Base-by-base conservation (phyloP, 2,329 filamentous ascomycete species). In the Aspergillus pseudoglaucus region DNA sequence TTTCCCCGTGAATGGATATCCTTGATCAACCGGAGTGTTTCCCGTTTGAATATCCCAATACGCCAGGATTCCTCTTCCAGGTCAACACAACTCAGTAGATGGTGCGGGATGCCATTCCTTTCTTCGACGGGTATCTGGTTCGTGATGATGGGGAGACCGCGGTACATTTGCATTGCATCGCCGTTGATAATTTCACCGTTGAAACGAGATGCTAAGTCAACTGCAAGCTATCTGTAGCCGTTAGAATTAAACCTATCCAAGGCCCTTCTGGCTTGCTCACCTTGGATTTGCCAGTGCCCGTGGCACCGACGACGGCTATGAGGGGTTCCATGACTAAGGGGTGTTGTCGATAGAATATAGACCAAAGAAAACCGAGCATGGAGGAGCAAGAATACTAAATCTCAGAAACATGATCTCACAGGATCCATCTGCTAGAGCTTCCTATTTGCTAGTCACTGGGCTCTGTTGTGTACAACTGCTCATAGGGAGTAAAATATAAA, bases 121-220 rank as follows among this genome's bases (percentile, higher is more conserved):
- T 97, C 91, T 17, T 82, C 77, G 1, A 63, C 45, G 0, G 87
- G 81, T 49, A 97, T 87, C 65, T 97, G 95, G 68, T 98, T 98
- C 22, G 93, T 98, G 58, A 97, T 91, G 54, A 97, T 85, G 4
- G 93, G 90, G 39, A 98, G 74, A 2, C 93, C 93, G 46, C 81
- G 79, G 67, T 98, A 98, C 71, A 98, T 83, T 66, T 98, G 93
- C 90, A 98, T 95, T 35, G 93, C 93, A 75, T 98, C 93, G 42
- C 88, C 88, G 64, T 98, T 98, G 71, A 98, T 90, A 45, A 98
- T 81, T 68, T 98, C 93, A 62, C 94, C 93, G 67, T 93, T 84
- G 69, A 90, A 90, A 18, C 79, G 81, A 38, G 77, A 77, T 1
- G 94, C 93, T 45, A 98, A 73, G 53, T 95, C 88, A 37, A 98